Percentiles rank a stretch among this genome's conserved stretches.
Conservation (phyloP, 2,329 filamentous ascomycete species). For the Dothidotthia symphoricarpi region DNA sequence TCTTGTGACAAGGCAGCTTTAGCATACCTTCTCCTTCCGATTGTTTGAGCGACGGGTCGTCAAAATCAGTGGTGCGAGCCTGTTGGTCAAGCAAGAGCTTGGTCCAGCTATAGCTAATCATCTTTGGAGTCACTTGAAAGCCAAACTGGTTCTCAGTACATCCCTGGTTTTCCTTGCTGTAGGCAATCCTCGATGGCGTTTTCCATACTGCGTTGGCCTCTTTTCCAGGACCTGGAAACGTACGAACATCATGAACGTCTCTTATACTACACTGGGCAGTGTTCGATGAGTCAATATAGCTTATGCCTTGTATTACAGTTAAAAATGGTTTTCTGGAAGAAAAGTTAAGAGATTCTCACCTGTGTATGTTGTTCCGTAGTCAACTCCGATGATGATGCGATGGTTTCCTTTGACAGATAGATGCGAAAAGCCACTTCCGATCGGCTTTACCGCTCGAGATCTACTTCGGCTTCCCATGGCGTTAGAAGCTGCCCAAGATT, state of each 20-base stretch:
- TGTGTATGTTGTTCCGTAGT: constrained; percentile 2
- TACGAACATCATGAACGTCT: constrained; percentile 5
- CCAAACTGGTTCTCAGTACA: too few relatives aligned
- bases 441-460: too few relatives aligned
- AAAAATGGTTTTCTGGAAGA: not conserved
- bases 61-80: constrained; percentile 2
- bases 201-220: too few relatives aligned
- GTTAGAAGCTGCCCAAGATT: too few relatives aligned
- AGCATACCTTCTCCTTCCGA: constrained; percentile 7
- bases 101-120: constrained; percentile 13
- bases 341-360: not conserved
- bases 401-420: constrained; percentile 6
- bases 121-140: constrained; percentile 7
- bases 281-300: not conserved
- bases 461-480: too few relatives aligned
- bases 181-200: constrained; percentile 1
- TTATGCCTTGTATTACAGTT: too few relatives aligned
- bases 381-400: constrained; percentile 1
- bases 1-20: constrained; percentile 6
- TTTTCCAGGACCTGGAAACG: too few relatives aligned
- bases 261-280: constrained; percentile 1
- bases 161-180: too few relatives aligned
- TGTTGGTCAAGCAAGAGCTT: constrained; percentile 13
- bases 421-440: too few relatives aligned
- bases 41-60: constrained; percentile 10